phyloP scores from a whole-genome alignment of 176 grass and related monocot genomes.

The Avena eriantha region DNA sequence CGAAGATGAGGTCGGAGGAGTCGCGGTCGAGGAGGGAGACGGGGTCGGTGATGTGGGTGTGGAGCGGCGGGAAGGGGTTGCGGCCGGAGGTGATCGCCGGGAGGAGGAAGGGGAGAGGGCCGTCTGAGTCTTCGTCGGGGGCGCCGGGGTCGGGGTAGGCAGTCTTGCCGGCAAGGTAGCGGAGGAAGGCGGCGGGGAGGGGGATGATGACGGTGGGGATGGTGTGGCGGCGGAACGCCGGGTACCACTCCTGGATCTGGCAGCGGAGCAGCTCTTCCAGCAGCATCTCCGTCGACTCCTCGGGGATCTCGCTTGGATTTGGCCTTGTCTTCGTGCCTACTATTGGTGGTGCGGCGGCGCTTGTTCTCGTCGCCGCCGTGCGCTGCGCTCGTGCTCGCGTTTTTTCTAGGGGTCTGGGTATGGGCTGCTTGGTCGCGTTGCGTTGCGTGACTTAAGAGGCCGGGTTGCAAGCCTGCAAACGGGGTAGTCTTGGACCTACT shows the following conservation, averaged over 20 bases:
- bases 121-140: not conserved
- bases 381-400: not conserved
- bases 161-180: constrained; percentile 61
- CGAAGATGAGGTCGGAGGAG: constrained; percentile 48
- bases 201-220: constrained; percentile 63
- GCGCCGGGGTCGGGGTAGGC: constrained; percentile 36
- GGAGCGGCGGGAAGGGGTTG: constrained; percentile 49
- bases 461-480: too few relatives aligned
- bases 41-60: constrained; percentile 52
- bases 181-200: constrained; percentile 62
- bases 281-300: constrained; percentile 33
- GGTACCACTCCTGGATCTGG: constrained; percentile 86
- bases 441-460: too few relatives aligned
- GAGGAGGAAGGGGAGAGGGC: constrained; percentile 61
- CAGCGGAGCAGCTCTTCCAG: constrained; percentile 62
- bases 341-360: not conserved
- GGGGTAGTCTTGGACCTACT: too few relatives aligned
- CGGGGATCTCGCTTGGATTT: not conserved
- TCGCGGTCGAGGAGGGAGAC: constrained; percentile 65
- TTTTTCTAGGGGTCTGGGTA: not conserved
- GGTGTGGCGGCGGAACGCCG: constrained; percentile 61
- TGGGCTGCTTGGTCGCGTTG: too few relatives aligned
- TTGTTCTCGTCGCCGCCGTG: not conserved
- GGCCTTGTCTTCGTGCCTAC: not conserved
- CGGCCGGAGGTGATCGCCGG: constrained; percentile 48